These are phyloP conservation scores for sunflower (Helianthus annuus) DNA, from an alignment of 129 eudicot genomes.

Conservation along the genomic window HanXRQr2.0-SUNRISE NC_035442.2:160138169-160138668, in stretches of 20 bases:
- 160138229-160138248: no score
- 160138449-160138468: constrained; percentile 24
- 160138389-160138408: constrained; percentile 36
- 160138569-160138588: background rate
- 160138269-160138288: background rate
- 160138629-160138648: constrained; percentile 6
- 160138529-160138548: constrained; percentile 44
- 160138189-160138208: no score
- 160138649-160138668: no score
- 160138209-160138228: background rate
- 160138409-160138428: constrained; percentile 29
- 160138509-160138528: constrained; percentile 15
- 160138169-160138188: background rate
- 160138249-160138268: no score
- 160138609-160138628: no score
- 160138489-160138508: constrained; percentile 10
- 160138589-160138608: background rate
- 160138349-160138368: constrained; percentile 21
- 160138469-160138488: constrained; percentile 3
- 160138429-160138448: constrained; percentile 21
- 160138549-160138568: constrained; percentile 13
- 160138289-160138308: constrained; percentile 3
- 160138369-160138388: constrained; percentile 32
- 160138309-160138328: constrained; percentile 11
- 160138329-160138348: background rate